Base-by-base conservation (phyloP, 1,284 basidiomycete species). In the Fomes fomentarius region DNA sequence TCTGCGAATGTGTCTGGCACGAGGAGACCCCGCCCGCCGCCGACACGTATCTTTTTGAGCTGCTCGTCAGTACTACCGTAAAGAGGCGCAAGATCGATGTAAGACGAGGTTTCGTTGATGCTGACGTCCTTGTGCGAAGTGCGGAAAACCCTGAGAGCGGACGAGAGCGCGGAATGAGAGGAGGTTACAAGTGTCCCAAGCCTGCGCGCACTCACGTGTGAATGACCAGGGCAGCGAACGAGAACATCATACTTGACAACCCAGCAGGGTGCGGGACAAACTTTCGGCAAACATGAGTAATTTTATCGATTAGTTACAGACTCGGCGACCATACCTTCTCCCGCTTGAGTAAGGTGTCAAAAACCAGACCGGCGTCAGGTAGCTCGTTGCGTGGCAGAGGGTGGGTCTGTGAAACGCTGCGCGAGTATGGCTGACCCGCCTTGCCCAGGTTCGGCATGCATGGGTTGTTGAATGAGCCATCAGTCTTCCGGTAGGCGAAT, bases 21-120 rank as follows among this genome's bases (percentile, higher is more conserved):
- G 2, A 94, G 73, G 22, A 77, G 67, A 0, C 91, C 91, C 21
- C 81, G 78, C 11, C 90, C 90, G 58, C 89, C 76, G 47, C 78
- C 78, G 42, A 74, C 71, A 26, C 88, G 83, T 26, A 94, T 77
- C 61, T 76, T 74, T 57, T 88, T 70, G 66, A 89, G 87, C 11
- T 75, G 77, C n/a, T 71, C 74, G 60, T 85, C 77, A 58, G 82
- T 81, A 42, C 84, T 79, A 1, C 91, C 92, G 64, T 93, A 95
- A 24, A 94, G 71, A 0, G 90, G 91, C 8, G 84, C 81, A 2
- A 96, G 80, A 64, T 96, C 94, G 57, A 94, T 85, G 65, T 96
- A 96, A 11, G 90, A 90, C 0, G 90, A 91, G 7, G 93, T 93
- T 66, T 93, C 82, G 71, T 96, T 96, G 66, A 91, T 87, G 62